These are phyloP conservation scores for Thermochaetoides dissita DNA, from an alignment of 2,329 filamentous ascomycete species.

Conservation along the genomic window DNA sequence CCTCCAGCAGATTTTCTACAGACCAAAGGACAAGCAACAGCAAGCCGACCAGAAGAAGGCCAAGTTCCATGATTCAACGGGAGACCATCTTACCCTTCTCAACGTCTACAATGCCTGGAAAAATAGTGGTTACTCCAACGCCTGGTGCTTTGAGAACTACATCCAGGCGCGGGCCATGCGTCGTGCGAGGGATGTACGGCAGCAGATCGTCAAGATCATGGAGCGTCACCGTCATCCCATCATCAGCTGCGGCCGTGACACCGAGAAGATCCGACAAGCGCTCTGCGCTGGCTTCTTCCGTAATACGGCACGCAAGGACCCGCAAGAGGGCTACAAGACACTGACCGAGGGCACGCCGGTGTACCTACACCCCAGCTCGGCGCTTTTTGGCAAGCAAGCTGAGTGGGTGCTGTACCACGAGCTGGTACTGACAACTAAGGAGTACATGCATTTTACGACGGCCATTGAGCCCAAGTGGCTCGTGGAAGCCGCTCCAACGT, in stretches of 20 bases:
- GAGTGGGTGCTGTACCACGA: slow-evolving; percentile 94
- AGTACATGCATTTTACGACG: slow-evolving; percentile 95
- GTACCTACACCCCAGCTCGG: slow-evolving; percentile 82
- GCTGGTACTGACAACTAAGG: slow-evolving; percentile 83
- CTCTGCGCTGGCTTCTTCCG: slow-evolving; percentile 92
- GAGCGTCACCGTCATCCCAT: slow-evolving; percentile 74
- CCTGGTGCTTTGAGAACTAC: slow-evolving; percentile 97
- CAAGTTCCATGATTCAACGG: slow-evolving; percentile 90
- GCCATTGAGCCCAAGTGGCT: slow-evolving; percentile 89
- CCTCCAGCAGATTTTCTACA: slow-evolving; percentile 76
- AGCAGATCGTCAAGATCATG: slow-evolving; percentile 90
- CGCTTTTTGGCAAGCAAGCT: slow-evolving; percentile 86
- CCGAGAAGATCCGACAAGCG: slow-evolving; percentile 72
- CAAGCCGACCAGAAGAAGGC: slow-evolving; percentile 96
- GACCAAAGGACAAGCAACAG: slow-evolving; percentile 91
- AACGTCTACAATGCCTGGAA: slow-evolving; percentile 99
- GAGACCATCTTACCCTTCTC: slow-evolving; percentile 84
- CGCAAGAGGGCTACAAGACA: slow-evolving; percentile 94
- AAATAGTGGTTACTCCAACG: slow-evolving; percentile 60
- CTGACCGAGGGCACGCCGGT: slow-evolving; percentile 90
- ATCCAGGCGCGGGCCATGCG: slow-evolving; percentile 84
- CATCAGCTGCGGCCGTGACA: slow-evolving; percentile 74
- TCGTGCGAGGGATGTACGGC: slow-evolving; percentile 79
- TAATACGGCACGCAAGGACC: slow-evolving; percentile 87
- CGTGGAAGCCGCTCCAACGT: slow-evolving; percentile 92